Base-by-base conservation (phyloP, 2,329 filamentous ascomycete species). In the Malbranchea zuffiana region DNA sequence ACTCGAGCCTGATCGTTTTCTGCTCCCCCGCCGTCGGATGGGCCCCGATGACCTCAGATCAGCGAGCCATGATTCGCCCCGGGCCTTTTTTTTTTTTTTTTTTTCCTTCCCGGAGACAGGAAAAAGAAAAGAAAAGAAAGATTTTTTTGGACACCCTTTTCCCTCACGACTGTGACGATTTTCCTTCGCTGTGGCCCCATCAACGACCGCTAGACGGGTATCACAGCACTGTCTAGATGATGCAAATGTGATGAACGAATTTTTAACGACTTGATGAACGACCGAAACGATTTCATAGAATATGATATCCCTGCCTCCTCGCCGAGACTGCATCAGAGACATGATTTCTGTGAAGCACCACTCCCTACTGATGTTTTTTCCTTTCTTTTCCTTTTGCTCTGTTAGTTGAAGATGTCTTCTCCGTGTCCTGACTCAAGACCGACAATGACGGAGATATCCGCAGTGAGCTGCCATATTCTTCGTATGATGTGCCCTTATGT, bases 241-340 rank as follows among this genome's bases (percentile, higher is more conserved):
- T 4, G 24, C 16, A 13, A 35, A 11, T n/a, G 32, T 24, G n/a
- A 40, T 37, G 39, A 32, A 12, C 23, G 16, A 27, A 21, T 26
- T 28, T 18, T 30, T 40, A 26, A 43, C 38, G 35, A 38, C 18
- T 29, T 43, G 34, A 37, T 31, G 31, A 36, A 19, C 34, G 26
- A 37, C 35, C 27, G 16, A 31, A 18, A 31, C 31, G 26, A 28
- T 40, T 37, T 32, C 28, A 42, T 43, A 43, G 37, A 40, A 13
- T 31, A 39, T 33, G 35, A 32, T 37, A 40, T 42, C 36, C 28
- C 32, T 36, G 32, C 37, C 28, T 44, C 39, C 20, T 43, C 38
- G 32, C 38, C 18, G 41, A 41, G 41, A n/a, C 34, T 39, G 19
- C 16, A 21, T 32, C 25, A 31, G 6, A 25, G 11, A 28, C 33